Evolutionary conservation across 2,329 filamentous ascomycete species (phyloP).

Genomic region (Exophiala sp.): DNA sequence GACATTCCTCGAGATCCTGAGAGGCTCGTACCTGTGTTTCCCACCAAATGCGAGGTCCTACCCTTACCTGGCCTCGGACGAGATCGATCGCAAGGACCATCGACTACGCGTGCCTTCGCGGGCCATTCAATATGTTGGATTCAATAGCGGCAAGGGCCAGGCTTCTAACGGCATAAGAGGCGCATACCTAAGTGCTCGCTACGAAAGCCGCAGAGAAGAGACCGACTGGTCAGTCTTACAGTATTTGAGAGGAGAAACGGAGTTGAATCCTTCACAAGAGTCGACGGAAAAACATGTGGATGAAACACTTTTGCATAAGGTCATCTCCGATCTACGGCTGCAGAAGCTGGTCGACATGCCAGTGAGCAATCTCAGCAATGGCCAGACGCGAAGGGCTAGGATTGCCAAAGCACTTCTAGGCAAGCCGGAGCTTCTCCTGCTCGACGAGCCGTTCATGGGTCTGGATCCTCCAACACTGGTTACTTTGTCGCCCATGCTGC

Average conservation of each 20-base stretch:
- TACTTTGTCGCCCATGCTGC: conserved; percentile 64
- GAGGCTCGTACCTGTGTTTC: conserved; percentile 67
- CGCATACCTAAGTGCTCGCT: conserved; percentile 80
- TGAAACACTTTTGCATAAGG: conserved; percentile 50
- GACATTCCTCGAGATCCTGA: conserved; percentile 70
- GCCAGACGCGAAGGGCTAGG: conserved; percentile 77
- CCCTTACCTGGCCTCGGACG: conserved; percentile 65
- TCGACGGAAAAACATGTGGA: conserved; percentile 48
- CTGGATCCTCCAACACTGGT: conserved; percentile 77
- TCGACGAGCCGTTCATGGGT: conserved; percentile 93
- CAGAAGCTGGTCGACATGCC: conserved; percentile 67
- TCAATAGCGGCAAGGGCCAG: conserved; percentile 63
- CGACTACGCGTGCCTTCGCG: conserved; percentile 54
- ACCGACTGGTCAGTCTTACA: conserved; percentile 80
- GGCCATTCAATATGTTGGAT: conserved; percentile 85
- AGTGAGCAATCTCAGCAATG: conserved; percentile 86
- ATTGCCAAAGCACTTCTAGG: conserved; percentile 81
- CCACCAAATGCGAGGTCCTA: conserved; percentile 71
- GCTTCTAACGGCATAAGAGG: conserved; percentile 51
- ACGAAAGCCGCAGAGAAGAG: conserved; percentile 78
- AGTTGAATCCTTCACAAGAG: conserved; percentile 63
- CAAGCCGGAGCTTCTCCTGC: conserved; percentile 70
- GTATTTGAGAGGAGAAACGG: conserved; percentile 74
- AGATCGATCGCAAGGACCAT: conserved; percentile 47
- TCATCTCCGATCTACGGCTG: conserved; percentile 66